A percentile compares a stretch with the other conserved stretches of the same genome.
Conservation (phyloP, 129 eudicot species). For the Cynara cardunculus region DNA sequence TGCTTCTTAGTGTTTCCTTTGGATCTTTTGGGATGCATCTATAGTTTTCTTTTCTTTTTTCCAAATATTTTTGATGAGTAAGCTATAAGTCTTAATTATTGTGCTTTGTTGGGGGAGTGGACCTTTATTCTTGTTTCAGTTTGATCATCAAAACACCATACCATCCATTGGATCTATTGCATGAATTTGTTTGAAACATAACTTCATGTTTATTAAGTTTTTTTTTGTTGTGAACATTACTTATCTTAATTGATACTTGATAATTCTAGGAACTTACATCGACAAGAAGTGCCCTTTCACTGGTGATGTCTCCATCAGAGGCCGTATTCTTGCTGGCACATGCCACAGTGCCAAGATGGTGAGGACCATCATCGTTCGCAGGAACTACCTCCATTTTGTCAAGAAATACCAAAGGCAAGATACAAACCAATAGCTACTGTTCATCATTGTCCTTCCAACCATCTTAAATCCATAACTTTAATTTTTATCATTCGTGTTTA, state of each 20-base stretch:
- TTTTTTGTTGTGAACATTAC: background rate
- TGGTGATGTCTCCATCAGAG: conserved; percentile 42
- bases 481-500: background rate
- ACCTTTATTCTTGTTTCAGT: no score
- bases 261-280: conserved; percentile 32
- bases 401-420: conserved; percentile 38
- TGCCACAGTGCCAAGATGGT: conserved; percentile 47
- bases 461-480: background rate
- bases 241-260: background rate
- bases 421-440: background rate
- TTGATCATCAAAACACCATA: no score
- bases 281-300: conserved; percentile 48
- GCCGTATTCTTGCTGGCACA: conserved; percentile 44
- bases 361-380: conserved; percentile 40
- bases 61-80: background rate
- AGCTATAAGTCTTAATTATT: no score
- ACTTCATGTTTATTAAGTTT: background rate
- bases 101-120: no score
- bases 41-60: no score
- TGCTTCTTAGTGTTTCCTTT: background rate
- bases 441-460: background rate
- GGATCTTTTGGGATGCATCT: background rate
- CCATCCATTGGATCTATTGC: no score
- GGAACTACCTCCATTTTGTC: conserved; percentile 40
- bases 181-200: background rate